Evolutionary conservation across 352 stramenopile genomes (phyloP).

Genomic region (Pythium periplocum): DNA sequence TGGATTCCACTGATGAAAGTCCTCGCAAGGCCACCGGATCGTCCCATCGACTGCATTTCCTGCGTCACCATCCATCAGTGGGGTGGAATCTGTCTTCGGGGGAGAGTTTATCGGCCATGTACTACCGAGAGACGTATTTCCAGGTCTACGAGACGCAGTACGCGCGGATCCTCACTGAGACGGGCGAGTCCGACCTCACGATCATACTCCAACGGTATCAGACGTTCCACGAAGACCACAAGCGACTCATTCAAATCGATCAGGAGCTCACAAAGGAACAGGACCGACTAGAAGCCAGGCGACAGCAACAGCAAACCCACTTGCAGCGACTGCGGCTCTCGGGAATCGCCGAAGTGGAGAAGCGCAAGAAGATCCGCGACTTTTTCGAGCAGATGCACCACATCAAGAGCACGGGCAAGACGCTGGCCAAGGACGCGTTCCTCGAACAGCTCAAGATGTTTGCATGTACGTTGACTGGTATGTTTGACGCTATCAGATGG

Average conservation of each 20-base stretch:
- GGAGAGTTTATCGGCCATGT: conserved; percentile 21
- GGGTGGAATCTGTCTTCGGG: conserved; percentile 4
- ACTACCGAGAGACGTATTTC: conserved; percentile 43
- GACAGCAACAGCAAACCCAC: conserved; percentile 21
- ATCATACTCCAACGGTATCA: conserved; percentile 48
- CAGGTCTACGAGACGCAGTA: conserved; percentile 60
- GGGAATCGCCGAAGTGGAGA: conserved; percentile 39
- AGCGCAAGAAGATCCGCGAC: conserved; percentile 51
- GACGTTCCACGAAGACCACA: conserved; percentile 25
- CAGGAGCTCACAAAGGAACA: conserved; percentile 26
- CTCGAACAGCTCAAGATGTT: conserved; percentile 44
- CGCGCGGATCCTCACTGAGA: conserved; percentile 39
- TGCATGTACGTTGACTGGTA: conserved; percentile 26
- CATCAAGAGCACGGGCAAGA: conserved; percentile 30
- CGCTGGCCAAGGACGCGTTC: conserved; percentile 31
- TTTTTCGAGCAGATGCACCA: conserved; percentile 41
- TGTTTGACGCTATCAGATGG: neutral
- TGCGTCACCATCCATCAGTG: neutral
- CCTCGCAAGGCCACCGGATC: conserved; percentile 4
- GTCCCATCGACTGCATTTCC: neutral
- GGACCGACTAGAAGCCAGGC: conserved; percentile 22
- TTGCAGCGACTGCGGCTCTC: conserved; percentile 37
- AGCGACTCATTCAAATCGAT: conserved; percentile 45
- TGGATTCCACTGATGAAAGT: too few relatives aligned
- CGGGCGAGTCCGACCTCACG: conserved; percentile 39